These are phyloP conservation scores for Zalaria obscura DNA, from an alignment of 2,329 filamentous ascomycete genomes.

Conservation along the genomic window DNA sequence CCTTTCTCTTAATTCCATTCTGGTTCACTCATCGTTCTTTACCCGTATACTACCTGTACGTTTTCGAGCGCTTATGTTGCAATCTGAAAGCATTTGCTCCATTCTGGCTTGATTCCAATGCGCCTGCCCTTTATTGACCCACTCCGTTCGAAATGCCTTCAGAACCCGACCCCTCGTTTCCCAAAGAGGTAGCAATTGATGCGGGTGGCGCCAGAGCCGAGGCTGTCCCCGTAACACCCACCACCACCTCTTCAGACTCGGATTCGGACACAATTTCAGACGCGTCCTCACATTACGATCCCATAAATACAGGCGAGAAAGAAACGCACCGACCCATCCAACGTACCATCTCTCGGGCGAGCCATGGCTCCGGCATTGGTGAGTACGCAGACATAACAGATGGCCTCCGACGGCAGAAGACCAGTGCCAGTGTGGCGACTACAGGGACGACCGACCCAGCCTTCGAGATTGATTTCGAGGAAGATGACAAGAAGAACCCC, in stretches of 20 bases:
- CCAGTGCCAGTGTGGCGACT: conserved; percentile 1
- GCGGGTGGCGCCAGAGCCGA: background rate
- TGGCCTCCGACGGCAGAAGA: conserved; percentile 2
- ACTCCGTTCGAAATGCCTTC: background rate
- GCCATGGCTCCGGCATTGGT: background rate
- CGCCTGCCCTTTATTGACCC: too few relatives aligned
- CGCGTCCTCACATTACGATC: background rate
- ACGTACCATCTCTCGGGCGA: background rate
- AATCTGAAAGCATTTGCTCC: too few relatives aligned
- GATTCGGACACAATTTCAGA: background rate
- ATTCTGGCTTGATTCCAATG: too few relatives aligned
- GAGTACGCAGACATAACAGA: conserved; percentile 4
- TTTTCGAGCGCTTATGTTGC: too few relatives aligned
- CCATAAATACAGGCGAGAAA: background rate
- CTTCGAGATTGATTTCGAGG: conserved; percentile 61
- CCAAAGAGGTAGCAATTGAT: background rate
- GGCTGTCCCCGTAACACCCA: background rate
- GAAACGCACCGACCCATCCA: background rate
- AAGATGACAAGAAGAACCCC: conserved; percentile 49
- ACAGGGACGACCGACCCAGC: conserved; percentile 33
- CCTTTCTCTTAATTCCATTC: too few relatives aligned
- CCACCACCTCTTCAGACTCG: background rate
- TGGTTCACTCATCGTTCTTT: too few relatives aligned
- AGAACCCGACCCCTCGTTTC: background rate
- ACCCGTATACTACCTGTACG: too few relatives aligned